Percentiles rank a stretch among this genome's conserved stretches.
phyloP scores from a whole-genome alignment of 768 basidiomycete genomes.

The Tylopilus felleus region DNA sequence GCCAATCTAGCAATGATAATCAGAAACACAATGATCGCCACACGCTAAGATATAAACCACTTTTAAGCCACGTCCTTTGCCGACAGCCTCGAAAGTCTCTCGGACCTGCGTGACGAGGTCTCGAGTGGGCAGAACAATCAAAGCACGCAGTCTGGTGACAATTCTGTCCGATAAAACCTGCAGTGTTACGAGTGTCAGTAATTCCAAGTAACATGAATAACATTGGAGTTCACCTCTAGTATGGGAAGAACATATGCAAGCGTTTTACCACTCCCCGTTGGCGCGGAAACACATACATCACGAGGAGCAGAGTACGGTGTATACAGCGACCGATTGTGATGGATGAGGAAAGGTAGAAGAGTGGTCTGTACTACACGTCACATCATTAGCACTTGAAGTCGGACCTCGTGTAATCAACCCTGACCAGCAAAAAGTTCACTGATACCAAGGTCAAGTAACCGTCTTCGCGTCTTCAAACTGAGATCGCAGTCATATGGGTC shows the following conservation, averaged over 20 bases:
- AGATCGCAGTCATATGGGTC: constrained; percentile 46
- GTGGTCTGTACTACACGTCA: constrained; percentile 76
- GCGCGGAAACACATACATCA: constrained; percentile 93
- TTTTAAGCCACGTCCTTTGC: constrained; percentile 84
- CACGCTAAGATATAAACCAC: constrained; percentile 35
- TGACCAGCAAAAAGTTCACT: constrained; percentile 84
- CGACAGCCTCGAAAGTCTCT: constrained; percentile 84
- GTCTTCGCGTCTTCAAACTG: constrained; percentile 53
- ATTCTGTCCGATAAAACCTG: constrained; percentile 71
- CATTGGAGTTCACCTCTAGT: constrained; percentile 57
- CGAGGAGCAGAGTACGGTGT: constrained; percentile 60
- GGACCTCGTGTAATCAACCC: constrained; percentile 19
- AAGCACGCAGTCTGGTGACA: constrained; percentile 80
- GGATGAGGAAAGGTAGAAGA: constrained; percentile 78
- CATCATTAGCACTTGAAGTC: constrained; percentile 14
- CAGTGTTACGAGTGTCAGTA: background rate
- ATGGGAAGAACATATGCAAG: constrained; percentile 94
- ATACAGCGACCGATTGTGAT: constrained; percentile 50
- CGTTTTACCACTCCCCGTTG: constrained; percentile 97
- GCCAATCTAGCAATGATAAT: constrained; percentile 47
- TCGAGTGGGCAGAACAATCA: constrained; percentile 89
- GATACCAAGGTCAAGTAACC: constrained; percentile 77
- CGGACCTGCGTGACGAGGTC: constrained; percentile 90
- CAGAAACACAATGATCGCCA: background rate
- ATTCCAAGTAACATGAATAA: background rate